Base-by-base conservation (phyloP, 805 yeast genomes). In the Saccharomyces eubayanus region DNA sequence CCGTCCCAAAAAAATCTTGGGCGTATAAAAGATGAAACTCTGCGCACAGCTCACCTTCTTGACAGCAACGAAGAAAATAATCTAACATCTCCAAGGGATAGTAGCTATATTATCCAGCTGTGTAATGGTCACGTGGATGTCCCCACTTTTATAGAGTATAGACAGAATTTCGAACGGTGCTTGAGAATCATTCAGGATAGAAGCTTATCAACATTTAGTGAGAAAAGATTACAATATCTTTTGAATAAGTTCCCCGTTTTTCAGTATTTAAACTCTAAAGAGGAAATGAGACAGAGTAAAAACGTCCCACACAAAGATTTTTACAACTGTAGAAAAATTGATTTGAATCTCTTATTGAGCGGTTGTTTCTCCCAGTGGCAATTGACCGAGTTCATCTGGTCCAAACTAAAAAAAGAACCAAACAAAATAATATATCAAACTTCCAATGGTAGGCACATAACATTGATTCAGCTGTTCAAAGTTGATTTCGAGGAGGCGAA, bases 321-420 rank as follows among this genome's bases (percentile, higher is more conserved):
- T 66, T 92, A 91, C 73, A 92, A 92, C 65, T 96, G 90, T 48
- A 82, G 97, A 73, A 92, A 91, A 68, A 97, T 92, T 41, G 98
- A 91, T 67, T 55, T 54, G 28, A 58, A 61, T 47, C 51, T 57
- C 16, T 30, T 57, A 11, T 50, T 63, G 28, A 60, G 59, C 46
- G 65, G 66, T 1, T 63, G 64, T 49, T 52, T 62, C 29, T 59
- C 65, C 6, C 62, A 58, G 27, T 55, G 60, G 40, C 62, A 59
- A 51, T 53, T 72, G 28, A 57, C 70, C 28, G 67, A 65, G 31
- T 65, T 69, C 11, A 67, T 72, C 28, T 64, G 69, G 55, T 47
- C 57, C 6, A 72, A 69, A 47, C 53, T 72, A 41, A 60, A 55
- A 20, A 54, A 57, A 8, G 74, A 72, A 43, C 71, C 74, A 3